phyloP scores from a whole-genome alignment of 75 land plant species.

The Pinus tabuliformis region DNA sequence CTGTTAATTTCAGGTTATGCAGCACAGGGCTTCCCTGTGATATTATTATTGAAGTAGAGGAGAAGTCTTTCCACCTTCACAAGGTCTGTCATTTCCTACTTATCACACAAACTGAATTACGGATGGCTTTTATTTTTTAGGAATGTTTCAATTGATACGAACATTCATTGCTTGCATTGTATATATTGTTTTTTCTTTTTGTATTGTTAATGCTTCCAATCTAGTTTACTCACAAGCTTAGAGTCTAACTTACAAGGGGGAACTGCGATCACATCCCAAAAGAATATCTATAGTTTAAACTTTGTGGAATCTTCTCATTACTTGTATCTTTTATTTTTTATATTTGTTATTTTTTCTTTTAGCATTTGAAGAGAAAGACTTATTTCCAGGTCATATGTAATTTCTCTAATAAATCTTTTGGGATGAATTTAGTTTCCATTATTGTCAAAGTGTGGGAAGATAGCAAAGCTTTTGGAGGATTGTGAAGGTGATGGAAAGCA shows the following conservation, averaged over 20 bases:
- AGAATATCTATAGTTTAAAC: too few relatives aligned
- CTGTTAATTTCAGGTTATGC: conserved; percentile 42
- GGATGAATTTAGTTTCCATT: conserved; percentile 53
- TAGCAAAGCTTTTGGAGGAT: conserved; percentile 37
- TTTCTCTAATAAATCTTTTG: conserved; percentile 3
- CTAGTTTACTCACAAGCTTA: too few relatives aligned
- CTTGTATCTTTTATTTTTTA: too few relatives aligned
- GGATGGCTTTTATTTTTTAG: background rate
- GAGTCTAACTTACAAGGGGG: too few relatives aligned
- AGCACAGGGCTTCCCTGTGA: conserved; percentile 56
- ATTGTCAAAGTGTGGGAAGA: conserved; percentile 57
- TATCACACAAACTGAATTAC: background rate
- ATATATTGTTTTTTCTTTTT: background rate
- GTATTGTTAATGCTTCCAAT: too few relatives aligned
- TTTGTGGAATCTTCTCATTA: too few relatives aligned
- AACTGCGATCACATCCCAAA: too few relatives aligned
- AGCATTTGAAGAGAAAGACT: too few relatives aligned
- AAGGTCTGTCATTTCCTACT: conserved; percentile 34
- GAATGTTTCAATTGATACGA: background rate
- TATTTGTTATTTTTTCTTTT: too few relatives aligned
- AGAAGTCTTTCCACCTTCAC: conserved; percentile 58
- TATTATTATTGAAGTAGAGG: conserved; percentile 43
- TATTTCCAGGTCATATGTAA: too few relatives aligned
- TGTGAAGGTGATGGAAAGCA: conserved; percentile 9
- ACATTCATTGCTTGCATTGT: background rate